Base-by-base conservation (phyloP, 2,329 filamentous ascomycete species). In the Calonectria henricotiae region DNA sequence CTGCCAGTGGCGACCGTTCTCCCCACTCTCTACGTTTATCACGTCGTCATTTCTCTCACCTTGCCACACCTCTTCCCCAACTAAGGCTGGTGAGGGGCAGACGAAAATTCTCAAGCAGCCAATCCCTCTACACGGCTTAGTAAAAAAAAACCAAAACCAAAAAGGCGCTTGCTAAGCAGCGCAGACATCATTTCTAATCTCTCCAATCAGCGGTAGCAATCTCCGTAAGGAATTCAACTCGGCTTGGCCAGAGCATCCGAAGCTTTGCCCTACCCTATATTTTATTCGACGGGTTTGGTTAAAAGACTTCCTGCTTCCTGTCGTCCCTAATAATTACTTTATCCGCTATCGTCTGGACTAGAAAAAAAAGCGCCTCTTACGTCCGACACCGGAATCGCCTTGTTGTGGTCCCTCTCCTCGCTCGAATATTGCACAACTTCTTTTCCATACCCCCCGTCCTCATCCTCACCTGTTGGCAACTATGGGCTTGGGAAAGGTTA, bases 401-500 rank as follows among this genome's bases (percentile, higher is more conserved):
- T 13, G 35, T 13, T n/a, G 12, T 8, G 2, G 39, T 35, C 35
- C 37, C 47, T 55, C 23, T 23, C 27, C 49, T 43, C 43, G 55
- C 5, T 13, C 39, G 8, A 8, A 12, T 17, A 43, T 41, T 39
- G 17, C 49, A 65, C 54, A 41, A 37, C 25, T 8, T 15, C 35
- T 43, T 43, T 49, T 39, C 27, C 23, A 9, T 60, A 8, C 20
- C 12, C 15, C 17, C n/a, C 27, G 9, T 54, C 9, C 23, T 35
- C 41, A 44, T 23, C 32, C 51, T 37, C 32, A 25, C n/a, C 7
- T n/a, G 39, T 5, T 60, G n/a, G 25, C 41, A 55, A 66, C 49
- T 32, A 83, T 83, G 82, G 79, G 82, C 23, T 76, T 83, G 44
- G 78, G 79, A 54, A 91, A 92, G 76, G 89, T 96, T 78, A 92